phyloP scores from a whole-genome alignment of 306 rosid species.

The Fragaria iinumae region DNA sequence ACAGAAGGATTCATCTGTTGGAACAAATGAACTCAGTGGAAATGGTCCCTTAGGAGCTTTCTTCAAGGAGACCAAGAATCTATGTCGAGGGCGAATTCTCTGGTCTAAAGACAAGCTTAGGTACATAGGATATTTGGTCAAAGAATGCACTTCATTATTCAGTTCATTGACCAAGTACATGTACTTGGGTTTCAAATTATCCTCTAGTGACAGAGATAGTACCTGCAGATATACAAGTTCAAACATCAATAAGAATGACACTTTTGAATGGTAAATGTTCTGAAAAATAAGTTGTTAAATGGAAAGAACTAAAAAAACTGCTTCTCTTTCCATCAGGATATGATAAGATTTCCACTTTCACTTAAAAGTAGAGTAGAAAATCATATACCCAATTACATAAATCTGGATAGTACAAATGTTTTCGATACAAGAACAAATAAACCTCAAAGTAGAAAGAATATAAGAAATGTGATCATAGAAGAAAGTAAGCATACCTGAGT shows the following conservation, averaged over 20 bases:
- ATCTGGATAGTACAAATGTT: background rate
- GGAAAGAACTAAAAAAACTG: background rate
- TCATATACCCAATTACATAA: background rate
- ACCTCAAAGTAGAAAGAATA: background rate
- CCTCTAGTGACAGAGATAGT: conserved; percentile 84
- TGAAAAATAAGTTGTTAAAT: background rate
- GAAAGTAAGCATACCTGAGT: conserved; percentile 64
- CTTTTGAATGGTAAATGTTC: background rate
- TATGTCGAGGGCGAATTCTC: conserved; percentile 98
- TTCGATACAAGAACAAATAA: background rate
- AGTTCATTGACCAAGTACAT: conserved; percentile 91
- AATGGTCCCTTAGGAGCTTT: conserved; percentile 98
- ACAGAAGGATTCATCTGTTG: conserved; percentile 90
- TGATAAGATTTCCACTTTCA: background rate
- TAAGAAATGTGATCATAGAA: background rate
- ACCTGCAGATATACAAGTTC: conserved; percentile 54
- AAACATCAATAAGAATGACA: conserved; percentile 5
- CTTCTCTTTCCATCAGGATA: background rate
- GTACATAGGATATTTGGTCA: conserved; percentile 96
- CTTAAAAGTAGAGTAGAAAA: background rate
- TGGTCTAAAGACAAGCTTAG: conserved; percentile 93
- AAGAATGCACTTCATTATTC: conserved; percentile 73
- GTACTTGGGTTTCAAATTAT: conserved; percentile 90
- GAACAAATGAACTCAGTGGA: conserved; percentile 85
- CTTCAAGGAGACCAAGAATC: conserved; percentile 84